These are phyloP conservation scores for Alternaria consortialis DNA, from an alignment of 2,329 filamentous ascomycete genomes.

Conservation along the genomic window DNA sequence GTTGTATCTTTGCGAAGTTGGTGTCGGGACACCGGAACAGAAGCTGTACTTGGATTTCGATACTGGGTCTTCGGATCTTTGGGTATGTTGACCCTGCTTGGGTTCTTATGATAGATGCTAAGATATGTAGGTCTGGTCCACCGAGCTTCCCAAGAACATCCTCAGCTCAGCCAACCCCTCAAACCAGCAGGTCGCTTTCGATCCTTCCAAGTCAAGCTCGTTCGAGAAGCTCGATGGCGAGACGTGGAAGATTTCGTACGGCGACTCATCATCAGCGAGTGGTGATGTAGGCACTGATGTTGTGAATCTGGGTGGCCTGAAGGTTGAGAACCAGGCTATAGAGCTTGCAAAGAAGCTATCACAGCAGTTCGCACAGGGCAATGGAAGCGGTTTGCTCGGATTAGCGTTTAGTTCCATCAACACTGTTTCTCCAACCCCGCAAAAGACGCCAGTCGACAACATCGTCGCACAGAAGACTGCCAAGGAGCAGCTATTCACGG, in stretches of 20 bases:
- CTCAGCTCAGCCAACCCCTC: conserved; percentile 55
- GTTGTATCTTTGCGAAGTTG: conserved; percentile 61
- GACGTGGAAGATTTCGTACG: conserved; percentile 69
- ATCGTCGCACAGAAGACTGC: conserved; percentile 44
- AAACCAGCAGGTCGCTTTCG: conserved; percentile 66
- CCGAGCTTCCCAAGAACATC: conserved; percentile 29
- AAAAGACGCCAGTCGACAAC: conserved; percentile 66
- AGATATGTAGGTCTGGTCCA: conserved; percentile 32
- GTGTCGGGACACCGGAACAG: conserved; percentile 66
- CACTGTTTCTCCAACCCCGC: conserved; percentile 59
- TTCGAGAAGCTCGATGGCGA: conserved; percentile 54
- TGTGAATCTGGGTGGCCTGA: conserved; percentile 67
- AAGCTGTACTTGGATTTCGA: conserved; percentile 72
- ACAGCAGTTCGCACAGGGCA: conserved; percentile 58
- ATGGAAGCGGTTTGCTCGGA: conserved; percentile 67
- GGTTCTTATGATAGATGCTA: background rate
- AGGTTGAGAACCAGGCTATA: conserved; percentile 67
- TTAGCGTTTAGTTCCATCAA: conserved; percentile 68
- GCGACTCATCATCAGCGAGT: conserved; percentile 68
- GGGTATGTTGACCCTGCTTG: conserved; percentile 40
- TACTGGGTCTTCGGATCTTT: conserved; percentile 73
- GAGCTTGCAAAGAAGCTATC: conserved; percentile 69
- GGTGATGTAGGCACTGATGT: conserved; percentile 72
- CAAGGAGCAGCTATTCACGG: conserved; percentile 27
- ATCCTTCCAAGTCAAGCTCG: conserved; percentile 48